Evolutionary conservation across 83 land plant genomes (phyloP).

Genomic region (Diphasiastrum complanatum): DNA sequence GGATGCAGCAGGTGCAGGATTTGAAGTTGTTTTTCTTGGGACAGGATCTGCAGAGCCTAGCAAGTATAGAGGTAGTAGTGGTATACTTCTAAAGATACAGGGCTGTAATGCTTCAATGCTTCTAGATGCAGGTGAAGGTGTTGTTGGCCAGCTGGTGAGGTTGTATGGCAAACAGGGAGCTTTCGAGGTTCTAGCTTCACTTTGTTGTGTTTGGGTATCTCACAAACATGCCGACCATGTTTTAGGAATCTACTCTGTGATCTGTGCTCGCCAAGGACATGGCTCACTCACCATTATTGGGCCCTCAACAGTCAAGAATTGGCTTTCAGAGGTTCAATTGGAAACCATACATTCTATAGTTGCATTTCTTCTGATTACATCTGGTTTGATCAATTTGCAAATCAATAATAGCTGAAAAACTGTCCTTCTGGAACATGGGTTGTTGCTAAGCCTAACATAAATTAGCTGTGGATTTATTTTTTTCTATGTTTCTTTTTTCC

Average conservation of each 20-base stretch:
- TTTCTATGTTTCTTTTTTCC: no score
- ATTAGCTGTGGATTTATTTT: no score
- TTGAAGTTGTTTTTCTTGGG: conserved; percentile 30
- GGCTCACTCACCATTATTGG: conserved; percentile 17
- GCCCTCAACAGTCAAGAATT: conserved; percentile 17
- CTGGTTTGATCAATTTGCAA: not conserved
- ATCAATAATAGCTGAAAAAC: not conserved
- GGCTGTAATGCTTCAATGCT: conserved; percentile 7
- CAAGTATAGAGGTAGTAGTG: conserved; percentile 36
- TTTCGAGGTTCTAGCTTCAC: not conserved
- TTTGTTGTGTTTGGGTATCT: conserved; percentile 33
- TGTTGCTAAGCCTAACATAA: no score
- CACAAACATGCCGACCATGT: conserved; percentile 43
- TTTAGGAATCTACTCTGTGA: conserved; percentile 20
- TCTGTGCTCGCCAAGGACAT: conserved; percentile 6
- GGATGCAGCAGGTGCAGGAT: not conserved
- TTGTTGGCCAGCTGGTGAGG: conserved; percentile 23
- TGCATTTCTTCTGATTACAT: not conserved
- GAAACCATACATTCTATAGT: not conserved
- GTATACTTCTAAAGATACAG: conserved; percentile 19
- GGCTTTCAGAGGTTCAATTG: conserved; percentile 26
- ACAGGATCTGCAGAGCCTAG: conserved; percentile 42
- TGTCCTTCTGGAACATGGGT: no score
- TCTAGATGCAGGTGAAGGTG: conserved; percentile 37
- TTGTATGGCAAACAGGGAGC: conserved; percentile 16